Conservation (phyloP, 306 rosid species). For the Fragaria ananassa region DNA sequence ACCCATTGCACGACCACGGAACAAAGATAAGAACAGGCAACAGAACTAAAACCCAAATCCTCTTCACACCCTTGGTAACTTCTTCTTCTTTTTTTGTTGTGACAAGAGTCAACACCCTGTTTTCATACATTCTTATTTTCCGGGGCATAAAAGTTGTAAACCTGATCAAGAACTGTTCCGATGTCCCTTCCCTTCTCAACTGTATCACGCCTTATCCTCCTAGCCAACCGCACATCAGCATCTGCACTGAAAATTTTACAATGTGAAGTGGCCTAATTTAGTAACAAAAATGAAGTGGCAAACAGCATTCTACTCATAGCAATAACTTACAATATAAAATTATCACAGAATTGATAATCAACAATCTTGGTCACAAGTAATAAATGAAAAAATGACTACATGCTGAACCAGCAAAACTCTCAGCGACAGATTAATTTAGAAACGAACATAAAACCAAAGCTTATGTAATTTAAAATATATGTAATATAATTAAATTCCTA, state of each 20-base stretch:
- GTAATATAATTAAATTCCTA: neutral
- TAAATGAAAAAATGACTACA: neutral
- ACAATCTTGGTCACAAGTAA: neutral
- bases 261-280: slow-evolving; percentile 62
- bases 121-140: neutral
- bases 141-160: slow-evolving; percentile 22
- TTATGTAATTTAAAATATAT: neutral
- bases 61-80: neutral
- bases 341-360: neutral
- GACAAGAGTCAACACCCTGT: slow-evolving; percentile 8
- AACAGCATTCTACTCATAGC: slow-evolving; percentile 6
- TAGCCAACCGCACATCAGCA: slow-evolving; percentile 98
- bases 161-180: slow-evolving; percentile 97
- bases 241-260: slow-evolving; percentile 93
- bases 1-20: neutral
- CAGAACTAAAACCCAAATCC: neutral
- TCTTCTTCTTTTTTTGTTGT: too few species aligned
- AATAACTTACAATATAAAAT: neutral
- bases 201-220: slow-evolving; percentile 95
- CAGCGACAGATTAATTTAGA: neutral
- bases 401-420: neutral
- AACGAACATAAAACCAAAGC: neutral
- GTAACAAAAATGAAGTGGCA: slow-evolving; percentile 24
- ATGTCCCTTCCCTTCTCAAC: slow-evolving; percentile 79
- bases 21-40: neutral